Conservation (phyloP, 306 rosid genomes). For the Astragalus glycyphyllos region DNA sequence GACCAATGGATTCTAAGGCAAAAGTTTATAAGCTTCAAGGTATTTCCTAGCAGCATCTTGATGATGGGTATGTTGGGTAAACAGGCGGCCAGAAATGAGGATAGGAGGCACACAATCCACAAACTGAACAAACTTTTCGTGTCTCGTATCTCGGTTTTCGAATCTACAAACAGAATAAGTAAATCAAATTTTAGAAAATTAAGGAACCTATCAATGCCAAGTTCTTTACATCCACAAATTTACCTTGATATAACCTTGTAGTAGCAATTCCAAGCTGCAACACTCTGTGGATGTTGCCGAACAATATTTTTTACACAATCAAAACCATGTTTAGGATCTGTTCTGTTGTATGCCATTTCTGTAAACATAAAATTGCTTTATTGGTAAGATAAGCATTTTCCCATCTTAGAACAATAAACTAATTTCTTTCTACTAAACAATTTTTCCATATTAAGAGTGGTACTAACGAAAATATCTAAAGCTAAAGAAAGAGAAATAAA, state of each 20-base stretch:
- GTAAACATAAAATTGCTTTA: conserved; percentile 41
- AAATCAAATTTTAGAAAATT: conserved; percentile 17
- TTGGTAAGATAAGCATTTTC: conserved; percentile 36
- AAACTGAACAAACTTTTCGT: conserved; percentile 71
- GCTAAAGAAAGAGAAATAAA: conserved; percentile 13
- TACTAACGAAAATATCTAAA: conserved; percentile 23
- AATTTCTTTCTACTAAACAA: neutral
- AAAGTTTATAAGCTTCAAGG: conserved; percentile 81
- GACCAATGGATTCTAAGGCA: conserved; percentile 77
- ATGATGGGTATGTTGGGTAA: conserved; percentile 70
- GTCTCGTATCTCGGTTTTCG: conserved; percentile 78
- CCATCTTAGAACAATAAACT: conserved; percentile 15
- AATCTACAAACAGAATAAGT: conserved; percentile 55
- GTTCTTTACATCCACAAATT: conserved; percentile 28
- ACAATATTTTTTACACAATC: conserved; percentile 86
- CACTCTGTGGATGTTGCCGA: conserved; percentile 76
- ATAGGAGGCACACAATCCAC: conserved; percentile 81
- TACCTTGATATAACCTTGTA: conserved; percentile 90
- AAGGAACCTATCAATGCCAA: conserved; percentile 19
- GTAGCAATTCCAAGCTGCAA: conserved; percentile 96
- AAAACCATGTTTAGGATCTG: conserved; percentile 84
- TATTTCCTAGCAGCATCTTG: conserved; percentile 93
- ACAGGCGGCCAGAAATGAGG: conserved; percentile 77
- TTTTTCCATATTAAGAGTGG: neutral
- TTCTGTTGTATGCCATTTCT: conserved; percentile 87